These are phyloP conservation scores for Eucalyptus erythrocorys DNA, from an alignment of 345 rosid genomes.

Conservation along the genomic window DNA sequence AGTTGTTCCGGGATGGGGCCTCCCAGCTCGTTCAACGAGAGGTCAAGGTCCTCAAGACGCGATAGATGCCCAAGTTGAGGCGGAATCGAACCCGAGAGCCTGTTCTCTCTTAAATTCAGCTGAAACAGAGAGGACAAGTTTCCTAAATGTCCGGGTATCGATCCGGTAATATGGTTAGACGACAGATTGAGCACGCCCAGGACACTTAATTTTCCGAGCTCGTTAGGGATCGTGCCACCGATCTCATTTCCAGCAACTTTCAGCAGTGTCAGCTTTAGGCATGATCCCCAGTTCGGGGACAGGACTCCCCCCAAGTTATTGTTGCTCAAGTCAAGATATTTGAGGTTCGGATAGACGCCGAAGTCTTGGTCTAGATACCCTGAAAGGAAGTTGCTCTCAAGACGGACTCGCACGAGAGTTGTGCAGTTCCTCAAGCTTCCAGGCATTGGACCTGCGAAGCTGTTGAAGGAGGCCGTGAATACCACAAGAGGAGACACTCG, in stretches of 20 bases:
- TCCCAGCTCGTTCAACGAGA: neutral
- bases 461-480: neutral
- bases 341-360: constrained; percentile 16
- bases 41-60: neutral
- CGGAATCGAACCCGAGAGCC: neutral
- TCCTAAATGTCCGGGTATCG: neutral
- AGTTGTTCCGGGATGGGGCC: neutral
- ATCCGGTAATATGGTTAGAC: neutral
- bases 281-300: constrained; percentile 15
- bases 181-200: neutral
- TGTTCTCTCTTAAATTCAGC: neutral
- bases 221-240: neutral
- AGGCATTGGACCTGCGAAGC: neutral
- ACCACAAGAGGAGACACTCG: neutral
- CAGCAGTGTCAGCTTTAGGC: neutral
- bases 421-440: neutral
- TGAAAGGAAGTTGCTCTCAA: neutral
- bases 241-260: neutral
- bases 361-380: neutral
- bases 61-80: neutral
- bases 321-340: constrained; percentile 14
- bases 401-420: neutral
- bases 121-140: neutral
- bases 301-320: constrained; percentile 12
- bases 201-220: neutral